Evolutionary conservation across 352 stramenopile genomes (phyloP).

Genomic region (Thalassiosira hispida): DNA sequence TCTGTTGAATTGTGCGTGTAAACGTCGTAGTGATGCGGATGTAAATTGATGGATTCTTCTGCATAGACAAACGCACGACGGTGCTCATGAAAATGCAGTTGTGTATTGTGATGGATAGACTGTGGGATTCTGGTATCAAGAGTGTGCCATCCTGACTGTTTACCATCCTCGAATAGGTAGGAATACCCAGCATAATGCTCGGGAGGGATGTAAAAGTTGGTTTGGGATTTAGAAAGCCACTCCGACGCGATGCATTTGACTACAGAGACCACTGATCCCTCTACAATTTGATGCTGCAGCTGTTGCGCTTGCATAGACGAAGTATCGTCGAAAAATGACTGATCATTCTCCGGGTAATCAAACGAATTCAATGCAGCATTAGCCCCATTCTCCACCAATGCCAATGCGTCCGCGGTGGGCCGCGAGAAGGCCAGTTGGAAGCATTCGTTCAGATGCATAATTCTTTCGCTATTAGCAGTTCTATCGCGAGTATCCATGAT

Average conservation of each 20-base stretch:
- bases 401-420: neutral
- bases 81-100: neutral
- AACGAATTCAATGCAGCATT: neutral
- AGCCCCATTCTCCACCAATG: too few relatives aligned
- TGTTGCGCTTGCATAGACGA: neutral
- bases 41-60: constrained; percentile 26
- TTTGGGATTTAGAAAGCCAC: constrained; percentile 39
- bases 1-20: neutral
- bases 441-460: constrained; percentile 55
- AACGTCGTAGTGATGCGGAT: constrained; percentile 36
- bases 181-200: constrained; percentile 52
- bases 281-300: neutral
- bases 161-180: constrained; percentile 32
- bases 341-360: neutral
- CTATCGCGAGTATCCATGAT: neutral
- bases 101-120: neutral
- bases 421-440: constrained; percentile 22
- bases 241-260: constrained; percentile 45
- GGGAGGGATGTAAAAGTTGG: constrained; percentile 57
- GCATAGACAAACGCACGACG: constrained; percentile 35
- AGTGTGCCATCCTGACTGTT: neutral
- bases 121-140: neutral
- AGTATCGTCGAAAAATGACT: neutral
- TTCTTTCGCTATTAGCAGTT: neutral
- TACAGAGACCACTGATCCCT: constrained; percentile 28